Evolutionary conservation across 306 rosid genomes (phyloP), one percentile per base, ranked within the genome.

Genomic region (Mucuna pruriens): DNA sequence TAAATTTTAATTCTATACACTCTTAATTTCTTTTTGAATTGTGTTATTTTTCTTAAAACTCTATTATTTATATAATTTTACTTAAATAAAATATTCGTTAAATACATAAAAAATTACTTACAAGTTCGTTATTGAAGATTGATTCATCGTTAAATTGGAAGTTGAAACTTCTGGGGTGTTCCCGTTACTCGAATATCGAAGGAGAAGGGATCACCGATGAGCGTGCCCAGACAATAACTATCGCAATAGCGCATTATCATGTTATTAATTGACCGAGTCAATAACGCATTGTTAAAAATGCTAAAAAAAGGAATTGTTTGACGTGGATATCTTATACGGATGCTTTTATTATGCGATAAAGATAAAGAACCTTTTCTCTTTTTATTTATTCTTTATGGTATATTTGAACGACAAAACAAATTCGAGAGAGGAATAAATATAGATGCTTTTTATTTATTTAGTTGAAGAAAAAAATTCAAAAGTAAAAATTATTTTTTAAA

Each of bases 261-360:
- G 34, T 26, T 9, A 66, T 19, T 68, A 5, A 15, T 23, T 69
- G 15, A 45, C 75, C 25, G 34, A 68, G 22, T 68, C 60, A 16
- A 46, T 29, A 71, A 48, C 40, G 44, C n/a, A 4, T 36, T 76
- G 9, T 60, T 26, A 36, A 51, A 51, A 66, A 34, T 33, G n/a
- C 52, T 23, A 9, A 15, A 49, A 61, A 7, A 23, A 31, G 10
- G 36, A 17, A 6, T 16, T 39, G 60, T 68, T 54, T 42, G 82
- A 68, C 76, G 76, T 54, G 83, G 68, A 79, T 67, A 0, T 36
- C 45, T 22, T 23, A 23, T n/a, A 2, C 12, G 5, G n/a, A 77
- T 36, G 57, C 67, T 36, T 66, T 78, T 65, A 36, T 23, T 66
- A 67, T 66, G 40, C 82, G 7, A 64, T 49, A 78, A 42, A 76